Evolutionary conservation across 495 filamentous ascomycete species (phyloP).

Genomic region (Tetracladium marchalianum): DNA sequence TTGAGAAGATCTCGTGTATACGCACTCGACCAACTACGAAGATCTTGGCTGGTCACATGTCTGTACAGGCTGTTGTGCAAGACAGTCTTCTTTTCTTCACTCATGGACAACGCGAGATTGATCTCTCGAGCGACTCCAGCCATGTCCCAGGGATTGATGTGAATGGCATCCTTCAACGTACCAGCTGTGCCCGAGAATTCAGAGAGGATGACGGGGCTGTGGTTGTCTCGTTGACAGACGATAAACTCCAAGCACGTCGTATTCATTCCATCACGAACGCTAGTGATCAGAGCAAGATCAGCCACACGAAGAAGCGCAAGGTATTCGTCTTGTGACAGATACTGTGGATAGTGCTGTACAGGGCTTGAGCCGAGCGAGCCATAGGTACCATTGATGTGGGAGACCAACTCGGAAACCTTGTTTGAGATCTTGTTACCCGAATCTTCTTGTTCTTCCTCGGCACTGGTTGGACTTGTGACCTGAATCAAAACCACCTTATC

Average conservation of each 20-base stretch:
- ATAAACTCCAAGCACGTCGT: constrained; percentile 91
- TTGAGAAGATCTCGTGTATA: constrained; percentile 66
- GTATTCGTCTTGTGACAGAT: constrained; percentile 77
- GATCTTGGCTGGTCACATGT: constrained; percentile 74
- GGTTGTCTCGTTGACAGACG: constrained; percentile 74
- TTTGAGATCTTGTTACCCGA: constrained; percentile 63
- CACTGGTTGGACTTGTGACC: constrained; percentile 77
- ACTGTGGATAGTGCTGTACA: constrained; percentile 88
- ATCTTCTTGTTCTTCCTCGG: constrained; percentile 65
- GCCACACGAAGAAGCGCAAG: constrained; percentile 80
- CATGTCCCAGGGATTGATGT: constrained; percentile 92
- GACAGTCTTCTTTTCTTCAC: constrained; percentile 43
- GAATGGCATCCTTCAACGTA: constrained; percentile 71
- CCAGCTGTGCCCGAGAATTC: constrained; percentile 93
- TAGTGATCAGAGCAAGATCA: constrained; percentile 85
- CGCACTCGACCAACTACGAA: constrained; percentile 70
- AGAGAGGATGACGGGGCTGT: constrained; percentile 82
- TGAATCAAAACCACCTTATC: constrained; percentile 92
- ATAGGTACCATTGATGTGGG: constrained; percentile 80
- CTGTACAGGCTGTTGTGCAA: constrained; percentile 60
- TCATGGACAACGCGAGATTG: constrained; percentile 67
- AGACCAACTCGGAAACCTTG: constrained; percentile 78
- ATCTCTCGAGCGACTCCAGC: constrained; percentile 72
- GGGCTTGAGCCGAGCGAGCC: constrained; percentile 79
- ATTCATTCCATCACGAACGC: constrained; percentile 93